Evolutionary conservation across 1,139 yeast genomes (phyloP).

Genomic region (Lodderomyces pseudojiufengensis): DNA sequence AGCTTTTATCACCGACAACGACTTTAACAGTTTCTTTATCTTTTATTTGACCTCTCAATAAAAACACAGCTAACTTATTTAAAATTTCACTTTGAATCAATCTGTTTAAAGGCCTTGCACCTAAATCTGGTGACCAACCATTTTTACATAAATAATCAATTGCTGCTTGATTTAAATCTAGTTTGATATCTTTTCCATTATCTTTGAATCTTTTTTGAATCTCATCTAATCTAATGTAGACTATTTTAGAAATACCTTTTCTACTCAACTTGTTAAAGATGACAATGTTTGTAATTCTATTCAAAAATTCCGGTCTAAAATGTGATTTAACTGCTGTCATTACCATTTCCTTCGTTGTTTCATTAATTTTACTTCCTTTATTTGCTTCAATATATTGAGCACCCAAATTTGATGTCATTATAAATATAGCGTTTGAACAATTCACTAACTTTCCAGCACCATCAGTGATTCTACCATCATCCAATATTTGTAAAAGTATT

Average conservation of each 20-base stretch:
- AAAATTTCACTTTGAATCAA: conserved; percentile 84
- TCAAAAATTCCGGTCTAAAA: conserved; percentile 95
- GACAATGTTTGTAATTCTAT: conserved; percentile 90
- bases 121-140: conserved; percentile 90
- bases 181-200: conserved; percentile 72
- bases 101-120: conserved; percentile 97
- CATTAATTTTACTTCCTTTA: conserved; percentile 60
- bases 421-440: conserved; percentile 86
- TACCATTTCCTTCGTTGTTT: conserved; percentile 67
- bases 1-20: conserved; percentile 55
- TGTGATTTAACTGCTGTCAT: conserved; percentile 84
- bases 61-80: conserved; percentile 82
- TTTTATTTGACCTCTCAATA: conserved; percentile 79
- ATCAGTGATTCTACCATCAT: conserved; percentile 94
- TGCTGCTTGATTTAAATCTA: conserved; percentile 70
- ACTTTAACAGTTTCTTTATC: conserved; percentile 84
- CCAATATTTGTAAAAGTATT: conserved; percentile 82
- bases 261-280: conserved; percentile 89
- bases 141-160: conserved; percentile 74
- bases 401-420: conserved; percentile 97
- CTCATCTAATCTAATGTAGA: conserved; percentile 75
- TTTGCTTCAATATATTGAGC: conserved; percentile 82
- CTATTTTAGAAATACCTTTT: conserved; percentile 90
- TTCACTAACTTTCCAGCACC: conserved; percentile 92
- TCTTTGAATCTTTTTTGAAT: conserved; percentile 80